A percentile compares a stretch with the other conserved stretches of the same genome.
phyloP scores from a whole-genome alignment of 1,284 basidiomycete genomes.

The Phellinidium pouzarii region DNA sequence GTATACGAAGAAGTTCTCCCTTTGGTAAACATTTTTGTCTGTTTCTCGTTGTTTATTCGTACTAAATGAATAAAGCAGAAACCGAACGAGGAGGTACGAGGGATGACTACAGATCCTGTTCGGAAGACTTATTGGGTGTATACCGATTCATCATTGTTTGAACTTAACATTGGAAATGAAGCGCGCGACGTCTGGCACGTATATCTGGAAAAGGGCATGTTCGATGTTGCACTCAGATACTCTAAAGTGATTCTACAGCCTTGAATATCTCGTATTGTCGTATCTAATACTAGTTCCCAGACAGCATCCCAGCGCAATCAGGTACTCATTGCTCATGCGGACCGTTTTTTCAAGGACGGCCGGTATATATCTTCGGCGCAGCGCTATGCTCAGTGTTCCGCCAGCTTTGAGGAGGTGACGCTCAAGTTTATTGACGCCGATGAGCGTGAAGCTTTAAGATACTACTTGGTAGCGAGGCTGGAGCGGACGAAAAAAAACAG shows the following conservation, averaged over 20 bases:
- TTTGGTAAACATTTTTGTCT: constrained; percentile 55
- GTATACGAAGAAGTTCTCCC: constrained; percentile 83
- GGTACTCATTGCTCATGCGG: constrained; percentile 81
- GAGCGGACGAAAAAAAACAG: constrained; percentile 76
- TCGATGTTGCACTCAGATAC: constrained; percentile 72
- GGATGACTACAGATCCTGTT: constrained; percentile 76
- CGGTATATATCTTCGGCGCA: constrained; percentile 90
- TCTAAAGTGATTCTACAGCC: constrained; percentile 55
- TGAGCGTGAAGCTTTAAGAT: constrained; percentile 89
- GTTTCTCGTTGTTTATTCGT: background rate
- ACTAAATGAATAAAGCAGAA: constrained; percentile 39
- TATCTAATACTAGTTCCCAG: constrained; percentile 33
- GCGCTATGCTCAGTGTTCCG: constrained; percentile 83
- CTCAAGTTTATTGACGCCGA: constrained; percentile 86
- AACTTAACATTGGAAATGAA: constrained; percentile 83
- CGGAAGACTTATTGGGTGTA: constrained; percentile 94
- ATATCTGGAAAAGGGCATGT: constrained; percentile 75
- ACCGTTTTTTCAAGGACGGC: constrained; percentile 75
- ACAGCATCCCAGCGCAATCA: constrained; percentile 80
- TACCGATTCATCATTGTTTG: constrained; percentile 85
- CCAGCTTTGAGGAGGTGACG: constrained; percentile 88
- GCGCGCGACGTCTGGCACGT: constrained; percentile 94
- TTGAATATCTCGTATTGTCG: background rate
- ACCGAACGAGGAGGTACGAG: constrained; percentile 64
- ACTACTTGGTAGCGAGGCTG: constrained; percentile 84